Conservation (phyloP, 495 filamentous ascomycete genomes). For the Rhypophila decipiens region DNA sequence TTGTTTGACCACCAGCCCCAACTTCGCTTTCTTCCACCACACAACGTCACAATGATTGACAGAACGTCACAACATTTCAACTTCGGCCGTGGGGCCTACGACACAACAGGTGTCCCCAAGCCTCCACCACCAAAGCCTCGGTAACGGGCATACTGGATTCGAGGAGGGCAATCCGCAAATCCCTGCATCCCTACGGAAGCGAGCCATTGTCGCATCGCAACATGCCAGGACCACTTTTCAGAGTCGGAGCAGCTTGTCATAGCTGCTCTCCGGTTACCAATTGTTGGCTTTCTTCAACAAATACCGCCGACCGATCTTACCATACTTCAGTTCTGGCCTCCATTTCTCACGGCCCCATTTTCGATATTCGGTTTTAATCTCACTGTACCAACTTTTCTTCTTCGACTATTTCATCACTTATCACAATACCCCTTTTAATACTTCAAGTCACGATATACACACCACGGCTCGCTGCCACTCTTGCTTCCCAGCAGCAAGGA, state of each 20-base stretch:
- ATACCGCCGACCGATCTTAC: background rate
- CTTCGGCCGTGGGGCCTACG: conserved; percentile 52
- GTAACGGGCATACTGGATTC: conserved; percentile 20
- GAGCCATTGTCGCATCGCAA: conserved; percentile 6
- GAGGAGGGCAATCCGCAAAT: conserved; percentile 4
- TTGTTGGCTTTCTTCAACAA: too few species aligned
- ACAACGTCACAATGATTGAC: conserved; percentile 37
- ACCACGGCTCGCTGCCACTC: conserved; percentile 30
- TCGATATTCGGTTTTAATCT: conserved; percentile 22
- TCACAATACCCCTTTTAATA: conserved; percentile 30
- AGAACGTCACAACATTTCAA: conserved; percentile 39
- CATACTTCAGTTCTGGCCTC: background rate
- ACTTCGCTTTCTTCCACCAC: conserved; percentile 4
- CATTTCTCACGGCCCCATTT: background rate
- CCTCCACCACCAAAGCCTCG: conserved; percentile 49
- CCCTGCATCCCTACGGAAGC: conserved; percentile 11
- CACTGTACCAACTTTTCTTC: conserved; percentile 14
- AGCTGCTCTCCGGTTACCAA: too few species aligned
- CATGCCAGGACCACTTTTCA: conserved; percentile 1
- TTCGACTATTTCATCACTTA: conserved; percentile 3
- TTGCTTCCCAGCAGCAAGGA: conserved; percentile 33
- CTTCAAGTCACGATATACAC: conserved; percentile 27
- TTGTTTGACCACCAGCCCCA: background rate
- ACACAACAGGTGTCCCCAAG: conserved; percentile 51
- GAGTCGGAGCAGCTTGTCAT: too few species aligned